Base-by-base conservation (phyloP, 2,329 filamentous ascomycete genomes). In the Neobulgaria alba region DNA sequence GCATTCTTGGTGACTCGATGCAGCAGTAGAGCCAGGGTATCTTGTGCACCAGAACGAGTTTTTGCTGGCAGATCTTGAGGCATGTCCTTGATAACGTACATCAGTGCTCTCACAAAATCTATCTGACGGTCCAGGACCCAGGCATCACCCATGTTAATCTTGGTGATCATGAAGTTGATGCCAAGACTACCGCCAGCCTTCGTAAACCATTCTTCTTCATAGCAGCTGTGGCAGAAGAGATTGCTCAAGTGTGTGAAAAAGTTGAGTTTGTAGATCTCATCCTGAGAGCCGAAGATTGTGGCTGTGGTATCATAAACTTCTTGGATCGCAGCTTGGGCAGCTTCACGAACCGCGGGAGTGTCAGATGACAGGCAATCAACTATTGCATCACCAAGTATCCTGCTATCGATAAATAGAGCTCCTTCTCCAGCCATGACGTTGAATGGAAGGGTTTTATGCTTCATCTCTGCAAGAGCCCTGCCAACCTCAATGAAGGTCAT, bases 41-140 rank as follows among this genome's bases (percentile, higher is more conserved):
- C 74, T 61, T 93, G 85, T 0, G 92, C 89, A 45, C 86, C 79
- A 23, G 81, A 72, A 26, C 92, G 75, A 2, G 92, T 95, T 57
- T 83, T 89, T 42, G 93, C 88, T 1, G 93, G 90, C 1, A 98
- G 72, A 60, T 98, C 92, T 41, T 85, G 77, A 0, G 93, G 92
- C 74, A 95, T 95, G 59, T 98, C 92, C 65, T 98, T 98, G 67
- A 98, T 87, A 49, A 98, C 89, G 63, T 94, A 95, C 65, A 95
- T 82, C 41, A 99, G 69, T n/a, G 89, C 86, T 38, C 86, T 79
- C 43, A 92, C 81, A 53, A 95, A 89, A 43, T 96, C 88, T 39
- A 83, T 76, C 58, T 95, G 88, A 53, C 87, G 84, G 10, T 81
- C 75, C 15, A 77, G 72, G 23, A 98, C 71, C 87, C 92, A 99